Percentiles rank a stretch among this genome's conserved stretches.
These are phyloP conservation scores for Suhomyces bribrorum DNA, from an alignment of 1,139 yeast species.

Conservation along the genomic window DNA sequence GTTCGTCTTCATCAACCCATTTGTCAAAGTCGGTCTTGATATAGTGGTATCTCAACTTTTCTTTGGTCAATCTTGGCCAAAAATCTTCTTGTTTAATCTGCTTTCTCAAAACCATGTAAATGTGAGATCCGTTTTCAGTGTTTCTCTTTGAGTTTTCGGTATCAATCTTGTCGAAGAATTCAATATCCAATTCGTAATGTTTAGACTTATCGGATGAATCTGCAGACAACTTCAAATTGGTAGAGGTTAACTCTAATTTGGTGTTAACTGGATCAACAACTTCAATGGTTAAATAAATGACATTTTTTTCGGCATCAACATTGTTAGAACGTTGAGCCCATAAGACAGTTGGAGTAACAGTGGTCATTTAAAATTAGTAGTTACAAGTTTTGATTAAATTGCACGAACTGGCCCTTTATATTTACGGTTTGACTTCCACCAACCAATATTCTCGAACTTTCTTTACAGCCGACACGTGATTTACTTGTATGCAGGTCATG, in stretches of 20 bases:
- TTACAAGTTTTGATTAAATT: not conserved
- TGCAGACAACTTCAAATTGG: conserved; percentile 59
- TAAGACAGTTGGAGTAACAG: conserved; percentile 46
- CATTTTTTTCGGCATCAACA: conserved; percentile 68
- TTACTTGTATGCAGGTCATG: not conserved
- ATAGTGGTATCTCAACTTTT: conserved; percentile 60
- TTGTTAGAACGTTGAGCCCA: conserved; percentile 97
- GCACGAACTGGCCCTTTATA: not conserved
- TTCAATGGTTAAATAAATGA: conserved; percentile 71
- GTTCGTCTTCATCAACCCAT: conserved; percentile 56
- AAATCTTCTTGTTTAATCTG: conserved; percentile 60
- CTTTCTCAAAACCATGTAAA: conserved; percentile 72
- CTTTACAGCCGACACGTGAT: conserved; percentile 3
- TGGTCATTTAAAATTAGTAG: conserved; percentile 12
- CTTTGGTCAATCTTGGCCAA: conserved; percentile 34
- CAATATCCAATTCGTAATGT: conserved; percentile 61
- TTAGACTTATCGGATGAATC: conserved; percentile 47
- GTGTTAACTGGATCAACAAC: conserved; percentile 71
- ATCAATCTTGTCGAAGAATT: conserved; percentile 73
- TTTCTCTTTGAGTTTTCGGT: conserved; percentile 61
- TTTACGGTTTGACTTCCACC: not conserved
- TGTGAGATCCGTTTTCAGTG: conserved; percentile 66
- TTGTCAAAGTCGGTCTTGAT: conserved; percentile 94
- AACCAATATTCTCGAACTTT: conserved; percentile 13
- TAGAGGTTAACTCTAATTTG: conserved; percentile 62